These are phyloP conservation scores for Lentinula raphanica DNA, from an alignment of 768 basidiomycete species.

Conservation along the genomic window DNA sequence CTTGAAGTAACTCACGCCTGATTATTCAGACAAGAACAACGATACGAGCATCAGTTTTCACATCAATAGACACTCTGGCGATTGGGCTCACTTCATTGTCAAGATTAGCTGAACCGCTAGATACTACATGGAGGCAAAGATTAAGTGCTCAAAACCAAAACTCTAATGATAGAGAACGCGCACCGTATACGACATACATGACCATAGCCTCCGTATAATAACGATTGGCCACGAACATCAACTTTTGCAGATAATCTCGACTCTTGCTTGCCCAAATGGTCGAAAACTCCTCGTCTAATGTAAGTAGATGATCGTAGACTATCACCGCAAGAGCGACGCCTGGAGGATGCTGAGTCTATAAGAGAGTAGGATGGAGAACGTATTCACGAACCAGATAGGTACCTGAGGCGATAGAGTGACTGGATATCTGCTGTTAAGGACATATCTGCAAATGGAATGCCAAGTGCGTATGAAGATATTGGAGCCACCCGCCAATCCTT, in stretches of 20 bases:
- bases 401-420: not conserved
- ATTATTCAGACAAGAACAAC: not conserved
- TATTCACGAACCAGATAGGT: not conserved
- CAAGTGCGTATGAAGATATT: not conserved
- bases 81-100: not conserved
- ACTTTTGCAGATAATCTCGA: not conserved
- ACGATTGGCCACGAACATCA: not conserved
- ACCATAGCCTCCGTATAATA: not conserved
- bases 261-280: not conserved
- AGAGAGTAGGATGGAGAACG: not conserved
- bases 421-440: not conserved
- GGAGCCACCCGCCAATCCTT: too few species aligned
- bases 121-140: not conserved
- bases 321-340: not conserved
- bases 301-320: conserved; percentile 2
- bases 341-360: not conserved
- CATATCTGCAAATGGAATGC: not conserved
- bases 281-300: not conserved
- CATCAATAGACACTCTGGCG: too few species aligned
- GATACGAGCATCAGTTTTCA: too few species aligned
- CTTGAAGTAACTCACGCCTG: not conserved
- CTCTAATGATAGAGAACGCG: not conserved
- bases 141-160: not conserved
- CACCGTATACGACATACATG: not conserved
- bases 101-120: not conserved